Evolutionary conservation across 495 filamentous ascomycete genomes (phyloP).

Genomic region (Penicillium goetzii): DNA sequence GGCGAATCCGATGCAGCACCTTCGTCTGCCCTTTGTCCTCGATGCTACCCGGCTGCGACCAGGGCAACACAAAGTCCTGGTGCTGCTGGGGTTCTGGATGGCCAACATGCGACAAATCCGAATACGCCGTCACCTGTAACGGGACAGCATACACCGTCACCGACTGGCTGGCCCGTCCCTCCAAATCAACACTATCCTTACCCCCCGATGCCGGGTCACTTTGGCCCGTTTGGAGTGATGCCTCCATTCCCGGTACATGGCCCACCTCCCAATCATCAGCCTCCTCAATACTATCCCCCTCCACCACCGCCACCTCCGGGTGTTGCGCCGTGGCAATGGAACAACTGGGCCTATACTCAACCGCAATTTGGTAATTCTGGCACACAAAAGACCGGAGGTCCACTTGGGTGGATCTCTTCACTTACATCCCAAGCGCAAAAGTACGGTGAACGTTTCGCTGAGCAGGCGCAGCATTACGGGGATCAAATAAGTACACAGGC

Average conservation of each 20-base stretch:
- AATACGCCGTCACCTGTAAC: conserved; percentile 22
- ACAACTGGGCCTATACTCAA: conserved; percentile 31
- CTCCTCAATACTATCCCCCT: conserved; percentile 34
- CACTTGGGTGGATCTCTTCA: conserved; percentile 42
- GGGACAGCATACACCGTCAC: conserved; percentile 24
- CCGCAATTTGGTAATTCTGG: conserved; percentile 30
- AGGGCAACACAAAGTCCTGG: conserved; percentile 31
- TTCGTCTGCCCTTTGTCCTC: conserved; percentile 46
- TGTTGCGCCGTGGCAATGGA: conserved; percentile 39
- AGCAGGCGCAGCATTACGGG: conserved; percentile 48
- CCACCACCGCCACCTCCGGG: conserved; percentile 29
- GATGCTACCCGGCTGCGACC: conserved; percentile 51
- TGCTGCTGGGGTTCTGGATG: conserved; percentile 15
- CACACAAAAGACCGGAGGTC: conserved; percentile 32
- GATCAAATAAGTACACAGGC: conserved; percentile 48
- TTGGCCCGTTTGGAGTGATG: conserved; percentile 21
- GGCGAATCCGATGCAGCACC: conserved; percentile 45
- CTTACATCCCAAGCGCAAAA: conserved; percentile 48
- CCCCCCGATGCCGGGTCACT: conserved; percentile 22
- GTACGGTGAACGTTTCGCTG: conserved; percentile 48
- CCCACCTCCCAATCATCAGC: conserved; percentile 28
- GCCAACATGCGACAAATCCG: conserved; percentile 12
- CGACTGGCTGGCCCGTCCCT: conserved; percentile 25
- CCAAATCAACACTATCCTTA: conserved; percentile 25
- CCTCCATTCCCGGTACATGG: conserved; percentile 19